These are phyloP conservation scores for Russula brevipes DNA, from an alignment of 768 basidiomycete species.

Conservation along the genomic window DNA sequence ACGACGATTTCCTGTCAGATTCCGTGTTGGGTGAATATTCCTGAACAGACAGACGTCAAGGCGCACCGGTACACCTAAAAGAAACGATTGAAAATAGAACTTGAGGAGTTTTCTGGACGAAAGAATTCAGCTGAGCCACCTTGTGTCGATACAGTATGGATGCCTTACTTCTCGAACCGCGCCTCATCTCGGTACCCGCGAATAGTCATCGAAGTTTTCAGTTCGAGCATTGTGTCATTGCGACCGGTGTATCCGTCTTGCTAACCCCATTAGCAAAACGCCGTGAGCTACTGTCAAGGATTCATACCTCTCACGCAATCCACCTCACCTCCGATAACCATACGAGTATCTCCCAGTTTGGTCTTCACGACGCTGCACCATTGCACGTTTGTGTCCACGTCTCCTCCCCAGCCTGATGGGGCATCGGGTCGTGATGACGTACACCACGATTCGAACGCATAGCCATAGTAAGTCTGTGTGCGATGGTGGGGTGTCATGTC, in stretches of 20 bases:
- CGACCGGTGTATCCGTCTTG: conserved; percentile 56
- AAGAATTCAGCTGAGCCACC: not conserved
- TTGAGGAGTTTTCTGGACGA: conserved; percentile 77
- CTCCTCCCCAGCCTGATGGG: conserved; percentile 60
- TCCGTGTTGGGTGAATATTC: conserved; percentile 2
- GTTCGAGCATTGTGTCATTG: conserved; percentile 70
- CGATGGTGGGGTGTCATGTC: conserved; percentile 60
- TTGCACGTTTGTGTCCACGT: conserved; percentile 83
- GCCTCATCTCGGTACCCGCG: conserved; percentile 56
- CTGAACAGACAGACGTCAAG: not conserved
- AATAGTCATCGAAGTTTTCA: conserved; percentile 80
- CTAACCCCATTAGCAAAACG: not conserved
- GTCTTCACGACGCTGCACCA: conserved; percentile 91
- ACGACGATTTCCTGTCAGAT: conserved; percentile 72
- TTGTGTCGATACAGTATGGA: not conserved
- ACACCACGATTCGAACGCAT: conserved; percentile 86
- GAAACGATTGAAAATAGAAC: conserved; percentile 88
- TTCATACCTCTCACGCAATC: conserved; percentile 75
- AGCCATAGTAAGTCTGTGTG: conserved; percentile 73
- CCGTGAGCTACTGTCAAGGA: not conserved
- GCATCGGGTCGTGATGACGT: conserved; percentile 41
- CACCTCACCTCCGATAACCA: conserved; percentile 86
- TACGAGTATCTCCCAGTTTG: conserved; percentile 63
- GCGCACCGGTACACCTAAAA: conserved; percentile 79
- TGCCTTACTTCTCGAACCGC: conserved; percentile 69